These are phyloP conservation scores for Venturia carpophila DNA, from an alignment of 2,329 filamentous ascomycete species.

Conservation along the genomic window DNA sequence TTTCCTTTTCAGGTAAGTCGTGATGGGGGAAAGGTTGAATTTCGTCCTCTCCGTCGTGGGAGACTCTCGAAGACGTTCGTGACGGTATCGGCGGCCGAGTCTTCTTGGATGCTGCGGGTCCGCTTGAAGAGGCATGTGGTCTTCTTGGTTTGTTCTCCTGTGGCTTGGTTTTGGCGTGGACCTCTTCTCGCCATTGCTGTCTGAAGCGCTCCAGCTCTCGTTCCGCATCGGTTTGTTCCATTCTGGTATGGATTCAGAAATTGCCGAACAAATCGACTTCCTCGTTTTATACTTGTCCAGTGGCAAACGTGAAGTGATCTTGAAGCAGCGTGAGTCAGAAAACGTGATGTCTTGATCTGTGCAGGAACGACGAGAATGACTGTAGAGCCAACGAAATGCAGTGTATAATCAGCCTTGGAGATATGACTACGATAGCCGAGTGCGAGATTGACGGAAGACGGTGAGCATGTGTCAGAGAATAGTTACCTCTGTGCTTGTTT, in stretches of 20 bases:
- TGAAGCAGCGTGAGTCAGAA: slow-evolving; percentile 1
- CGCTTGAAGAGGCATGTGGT: neutral
- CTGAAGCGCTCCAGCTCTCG: slow-evolving; percentile 80
- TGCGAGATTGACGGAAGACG: neutral
- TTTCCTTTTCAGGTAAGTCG: slow-evolving; percentile 38
- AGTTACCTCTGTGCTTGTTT: neutral
- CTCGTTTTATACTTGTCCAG: neutral
- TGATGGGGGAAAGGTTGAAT: slow-evolving; percentile 36
- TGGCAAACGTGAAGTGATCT: neutral
- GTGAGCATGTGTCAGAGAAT: neutral
- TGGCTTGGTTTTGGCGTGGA: slow-evolving; percentile 42
- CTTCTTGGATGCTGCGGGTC: neutral
- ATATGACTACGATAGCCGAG: neutral
- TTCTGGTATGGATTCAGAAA: neutral
- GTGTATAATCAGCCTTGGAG: neutral
- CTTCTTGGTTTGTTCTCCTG: slow-evolving; percentile 7
- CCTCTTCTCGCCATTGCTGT: slow-evolving; percentile 77
- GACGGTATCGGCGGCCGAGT: neutral
- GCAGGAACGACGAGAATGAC: neutral
- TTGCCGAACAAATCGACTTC: neutral
- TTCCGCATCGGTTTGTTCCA: slow-evolving; percentile 28
- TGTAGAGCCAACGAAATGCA: neutral
- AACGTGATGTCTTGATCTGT: neutral
- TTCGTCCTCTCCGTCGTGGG: slow-evolving; percentile 28
- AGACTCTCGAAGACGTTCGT: neutral